Percentiles rank a stretch among this genome's conserved stretches.
phyloP scores from a whole-genome alignment of 192 early-diverging fungal species.

The Allomyces javanicus region DNA sequence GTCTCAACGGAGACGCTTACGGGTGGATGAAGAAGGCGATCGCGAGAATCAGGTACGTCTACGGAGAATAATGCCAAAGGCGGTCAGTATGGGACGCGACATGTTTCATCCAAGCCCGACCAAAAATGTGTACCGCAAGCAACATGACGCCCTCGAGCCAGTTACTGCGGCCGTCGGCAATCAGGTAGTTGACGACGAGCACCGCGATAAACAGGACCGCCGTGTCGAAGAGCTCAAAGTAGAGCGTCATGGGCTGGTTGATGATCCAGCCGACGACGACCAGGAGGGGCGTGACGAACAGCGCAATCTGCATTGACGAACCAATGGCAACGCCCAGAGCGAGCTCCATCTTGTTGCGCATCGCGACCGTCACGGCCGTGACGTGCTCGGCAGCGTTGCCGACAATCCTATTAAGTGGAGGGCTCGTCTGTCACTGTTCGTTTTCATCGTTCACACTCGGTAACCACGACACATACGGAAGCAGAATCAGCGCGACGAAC shows the following conservation, averaged over 20 bases:
- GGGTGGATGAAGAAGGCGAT: slow-evolving; percentile 64
- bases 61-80: too few species aligned
- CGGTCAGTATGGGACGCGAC: too few species aligned
- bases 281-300: slow-evolving; percentile 47
- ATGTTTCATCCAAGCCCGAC: too few species aligned
- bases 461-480: slow-evolving; percentile 47
- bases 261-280: slow-evolving; percentile 75
- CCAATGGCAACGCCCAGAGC: slow-evolving; percentile 75
- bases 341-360: slow-evolving; percentile 82
- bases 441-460: background rate
- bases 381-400: slow-evolving; percentile 32
- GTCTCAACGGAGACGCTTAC: too few species aligned
- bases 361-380: slow-evolving; percentile 56
- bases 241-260: slow-evolving; percentile 53
- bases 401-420: background rate
- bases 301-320: slow-evolving; percentile 72
- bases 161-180: slow-evolving; percentile 71
- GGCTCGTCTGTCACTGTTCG: too few species aligned
- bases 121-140: slow-evolving; percentile 17
- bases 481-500: slow-evolving; percentile 76
- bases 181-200: slow-evolving; percentile 56
- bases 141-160: slow-evolving; percentile 82
- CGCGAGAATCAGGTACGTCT: slow-evolving; percentile 59
- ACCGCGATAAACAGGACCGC: slow-evolving; percentile 61
- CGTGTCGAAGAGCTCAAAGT: slow-evolving; percentile 65